These are phyloP conservation scores for Diaporthe capsici DNA, from an alignment of 2,329 filamentous ascomycete species.

Conservation along the genomic window DNA sequence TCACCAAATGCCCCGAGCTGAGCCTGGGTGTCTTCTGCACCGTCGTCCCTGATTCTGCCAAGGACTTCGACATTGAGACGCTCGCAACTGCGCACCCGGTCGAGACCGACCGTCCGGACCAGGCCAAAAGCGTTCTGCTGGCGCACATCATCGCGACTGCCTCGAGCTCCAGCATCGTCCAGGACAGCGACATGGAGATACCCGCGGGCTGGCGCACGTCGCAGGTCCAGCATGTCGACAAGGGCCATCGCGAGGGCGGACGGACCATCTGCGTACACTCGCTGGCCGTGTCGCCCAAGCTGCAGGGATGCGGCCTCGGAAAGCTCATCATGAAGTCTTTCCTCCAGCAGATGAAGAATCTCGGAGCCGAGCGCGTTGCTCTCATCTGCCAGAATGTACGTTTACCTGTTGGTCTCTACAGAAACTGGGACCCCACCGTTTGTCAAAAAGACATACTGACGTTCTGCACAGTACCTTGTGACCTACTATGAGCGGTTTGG, in stretches of 20 bases:
- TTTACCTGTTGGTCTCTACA: constrained; percentile 39
- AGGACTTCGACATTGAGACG: constrained; percentile 67
- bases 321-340: constrained; percentile 82
- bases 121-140: constrained; percentile 74
- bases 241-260: constrained; percentile 81
- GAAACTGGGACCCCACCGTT: background rate
- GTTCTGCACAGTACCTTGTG: constrained; percentile 68
- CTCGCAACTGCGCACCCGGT: constrained; percentile 68
- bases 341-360: constrained; percentile 80
- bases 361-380: constrained; percentile 79
- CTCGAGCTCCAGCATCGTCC: constrained; percentile 73
- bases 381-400: constrained; percentile 81
- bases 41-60: constrained; percentile 60
- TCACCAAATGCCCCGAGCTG: constrained; percentile 81
- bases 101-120: constrained; percentile 71
- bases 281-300: constrained; percentile 81
- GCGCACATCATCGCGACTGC: constrained; percentile 85
- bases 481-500: constrained; percentile 83
- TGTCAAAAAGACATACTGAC: constrained; percentile 4
- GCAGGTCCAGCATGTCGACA: constrained; percentile 57
- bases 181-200: constrained; percentile 82
- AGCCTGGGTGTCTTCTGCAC: constrained; percentile 86
- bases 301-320: constrained; percentile 82
- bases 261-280: constrained; percentile 86
- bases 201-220: constrained; percentile 76